phyloP scores from a whole-genome alignment of 768 basidiomycete genomes.

The Hypholoma sublateritium region DNA sequence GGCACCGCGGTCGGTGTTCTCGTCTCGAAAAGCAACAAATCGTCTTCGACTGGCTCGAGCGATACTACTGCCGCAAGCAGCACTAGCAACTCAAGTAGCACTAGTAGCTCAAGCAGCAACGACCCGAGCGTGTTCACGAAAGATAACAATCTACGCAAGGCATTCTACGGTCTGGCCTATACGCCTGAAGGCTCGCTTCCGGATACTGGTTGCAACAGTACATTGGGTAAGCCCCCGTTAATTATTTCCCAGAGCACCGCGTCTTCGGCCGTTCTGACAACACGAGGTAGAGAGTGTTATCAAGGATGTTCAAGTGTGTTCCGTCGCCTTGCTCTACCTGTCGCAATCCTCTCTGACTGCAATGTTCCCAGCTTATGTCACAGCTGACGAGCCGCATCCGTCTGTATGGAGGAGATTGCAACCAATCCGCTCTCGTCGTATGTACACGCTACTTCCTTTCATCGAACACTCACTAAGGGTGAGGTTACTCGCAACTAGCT shows the following conservation, averaged over 20 bases:
- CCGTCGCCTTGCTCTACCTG: not conserved
- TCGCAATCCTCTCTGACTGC: slow-evolving; percentile 6
- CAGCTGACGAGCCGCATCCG: slow-evolving; percentile 81
- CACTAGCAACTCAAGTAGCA: slow-evolving; percentile 5
- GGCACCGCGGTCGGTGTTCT: slow-evolving; percentile 67
- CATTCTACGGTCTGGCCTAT: slow-evolving; percentile 87
- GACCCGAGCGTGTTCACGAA: slow-evolving; percentile 75
- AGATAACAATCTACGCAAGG: slow-evolving; percentile 63
- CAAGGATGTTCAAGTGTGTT: slow-evolving; percentile 64
- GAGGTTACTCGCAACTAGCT: slow-evolving; percentile 39
- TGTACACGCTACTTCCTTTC: slow-evolving; percentile 17
- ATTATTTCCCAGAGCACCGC: not conserved
- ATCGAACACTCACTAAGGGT: not conserved
- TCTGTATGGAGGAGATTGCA: slow-evolving; percentile 86
- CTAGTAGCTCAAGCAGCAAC: slow-evolving; percentile 20
- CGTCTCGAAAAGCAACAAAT: slow-evolving; percentile 54
- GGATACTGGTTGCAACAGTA: slow-evolving; percentile 62
- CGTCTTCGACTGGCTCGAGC: slow-evolving; percentile 9
- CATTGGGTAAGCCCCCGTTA: slow-evolving; percentile 31
- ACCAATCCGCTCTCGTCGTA: slow-evolving; percentile 75
- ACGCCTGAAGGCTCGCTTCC: slow-evolving; percentile 71
- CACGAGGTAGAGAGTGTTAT: slow-evolving; percentile 52
- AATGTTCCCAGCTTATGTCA: slow-evolving; percentile 59
- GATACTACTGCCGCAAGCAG: slow-evolving; percentile 2
- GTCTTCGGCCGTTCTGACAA: not conserved